A percentile compares a stretch with the other conserved stretches of the same genome.
phyloP scores from a whole-genome alignment of 2,329 filamentous ascomycete species.

The Epichloe gansuensis region DNA sequence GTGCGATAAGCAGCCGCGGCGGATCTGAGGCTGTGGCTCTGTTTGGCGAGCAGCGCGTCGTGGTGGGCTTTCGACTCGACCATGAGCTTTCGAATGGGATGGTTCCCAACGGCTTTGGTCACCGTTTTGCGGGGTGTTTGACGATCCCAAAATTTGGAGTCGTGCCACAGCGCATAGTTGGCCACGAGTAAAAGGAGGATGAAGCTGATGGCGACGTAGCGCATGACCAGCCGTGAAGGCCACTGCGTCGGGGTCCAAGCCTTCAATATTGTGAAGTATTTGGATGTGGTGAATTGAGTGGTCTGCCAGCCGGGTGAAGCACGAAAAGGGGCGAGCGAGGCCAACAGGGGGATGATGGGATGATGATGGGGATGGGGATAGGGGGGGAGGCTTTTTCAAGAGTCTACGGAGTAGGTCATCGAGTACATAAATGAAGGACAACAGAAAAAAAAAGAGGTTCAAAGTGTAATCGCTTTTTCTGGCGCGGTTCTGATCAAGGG shows the following conservation, averaged over 20 bases:
- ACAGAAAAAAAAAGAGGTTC: neutral
- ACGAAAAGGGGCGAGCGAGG: neutral
- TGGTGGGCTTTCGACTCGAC: constrained; percentile 31
- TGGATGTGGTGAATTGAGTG: neutral
- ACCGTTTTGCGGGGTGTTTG: constrained; percentile 7
- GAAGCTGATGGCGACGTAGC: constrained; percentile 16
- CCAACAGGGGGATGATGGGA: neutral
- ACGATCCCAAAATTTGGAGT: constrained; percentile 15
- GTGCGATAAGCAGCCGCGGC: constrained; percentile 43
- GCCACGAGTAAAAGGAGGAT: constrained; percentile 12
- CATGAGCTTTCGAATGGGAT: constrained; percentile 41
- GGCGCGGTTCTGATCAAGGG: neutral
- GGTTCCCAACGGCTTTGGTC: constrained; percentile 17
- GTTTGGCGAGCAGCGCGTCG: constrained; percentile 26
- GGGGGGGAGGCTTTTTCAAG: neutral
- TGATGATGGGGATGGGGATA: neutral
- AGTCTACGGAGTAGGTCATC: neutral
- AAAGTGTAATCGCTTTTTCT: neutral
- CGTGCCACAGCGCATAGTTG: constrained; percentile 20
- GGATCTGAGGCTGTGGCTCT: constrained; percentile 34
- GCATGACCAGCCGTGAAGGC: constrained; percentile 17
- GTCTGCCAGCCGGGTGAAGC: neutral
- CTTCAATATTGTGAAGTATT: constrained; percentile 4
- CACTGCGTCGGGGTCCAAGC: constrained; percentile 6
- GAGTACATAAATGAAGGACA: neutral